These are phyloP conservation scores for Ascodesmis nigricans DNA, from an alignment of 495 filamentous ascomycete species.

Conservation along the genomic window DNA sequence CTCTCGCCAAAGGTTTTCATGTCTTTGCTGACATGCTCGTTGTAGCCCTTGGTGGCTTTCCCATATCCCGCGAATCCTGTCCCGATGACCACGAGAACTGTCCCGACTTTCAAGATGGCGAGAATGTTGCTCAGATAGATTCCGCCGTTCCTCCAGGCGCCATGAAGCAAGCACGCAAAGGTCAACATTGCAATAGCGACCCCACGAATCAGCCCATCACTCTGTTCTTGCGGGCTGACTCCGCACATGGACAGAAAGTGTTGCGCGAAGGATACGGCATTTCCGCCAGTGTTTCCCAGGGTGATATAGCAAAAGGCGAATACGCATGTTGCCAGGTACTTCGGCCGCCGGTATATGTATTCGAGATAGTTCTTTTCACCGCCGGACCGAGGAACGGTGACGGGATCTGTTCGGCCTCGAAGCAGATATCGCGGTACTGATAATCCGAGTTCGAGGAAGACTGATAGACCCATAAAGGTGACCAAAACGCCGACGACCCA, in stretches of 20 bases:
- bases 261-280: conserved; percentile 26
- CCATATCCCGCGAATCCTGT: conserved; percentile 22
- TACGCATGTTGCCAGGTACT: conserved; percentile 25
- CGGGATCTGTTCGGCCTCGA: conserved; percentile 13
- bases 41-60: conserved; percentile 7
- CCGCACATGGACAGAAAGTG: conserved; percentile 22
- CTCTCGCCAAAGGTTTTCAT: conserved; percentile 13
- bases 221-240: conserved; percentile 1
- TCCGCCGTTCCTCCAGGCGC: conserved; percentile 27
- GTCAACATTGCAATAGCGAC: conserved; percentile 27
- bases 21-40: conserved; percentile 13
- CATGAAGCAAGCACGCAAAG: conserved; percentile 28
- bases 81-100: conserved; percentile 26
- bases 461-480: conserved; percentile 25
- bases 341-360: conserved; percentile 24
- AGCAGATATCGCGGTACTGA: conserved; percentile 25
- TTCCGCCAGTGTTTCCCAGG: conserved; percentile 30
- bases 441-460: conserved; percentile 29
- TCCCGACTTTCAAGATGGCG: conserved; percentile 28
- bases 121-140: conserved; percentile 30
- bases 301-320: conserved; percentile 29
- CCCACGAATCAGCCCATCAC: conserved; percentile 20
- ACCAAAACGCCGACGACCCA: conserved; percentile 25
- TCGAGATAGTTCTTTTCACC: conserved; percentile 34
- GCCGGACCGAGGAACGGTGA: conserved; percentile 27